A percentile compares a stretch with the other conserved stretches of the same genome.
phyloP scores from a whole-genome alignment of 2,329 filamentous ascomycete genomes.

The Triangularia setosa region DNA sequence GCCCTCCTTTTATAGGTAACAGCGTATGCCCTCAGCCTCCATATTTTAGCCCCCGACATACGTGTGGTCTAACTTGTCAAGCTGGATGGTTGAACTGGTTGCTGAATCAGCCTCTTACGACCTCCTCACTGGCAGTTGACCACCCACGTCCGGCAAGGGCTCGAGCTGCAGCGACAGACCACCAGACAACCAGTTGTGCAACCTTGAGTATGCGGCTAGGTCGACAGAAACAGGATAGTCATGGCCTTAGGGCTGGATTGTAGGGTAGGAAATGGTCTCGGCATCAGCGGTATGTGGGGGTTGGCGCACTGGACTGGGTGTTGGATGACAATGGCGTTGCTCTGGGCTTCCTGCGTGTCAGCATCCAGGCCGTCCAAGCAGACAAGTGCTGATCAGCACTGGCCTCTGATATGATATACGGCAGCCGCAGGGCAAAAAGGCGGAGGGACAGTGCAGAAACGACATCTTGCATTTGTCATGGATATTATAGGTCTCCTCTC shows the following conservation, averaged over 20 bases:
- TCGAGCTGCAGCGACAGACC: not conserved
- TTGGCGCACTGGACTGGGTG: constrained; percentile 3
- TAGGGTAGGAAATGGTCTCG: constrained; percentile 6
- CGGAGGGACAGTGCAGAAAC: not conserved
- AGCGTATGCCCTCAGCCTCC: not conserved
- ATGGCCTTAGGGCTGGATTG: not conserved
- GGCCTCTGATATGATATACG: not conserved
- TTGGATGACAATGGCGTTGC: not conserved
- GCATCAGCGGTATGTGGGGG: constrained; percentile 9
- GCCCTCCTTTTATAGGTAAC: not conserved
- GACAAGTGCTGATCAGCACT: constrained; percentile 3
- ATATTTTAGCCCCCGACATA: not conserved
- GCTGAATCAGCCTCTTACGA: constrained; percentile 24
- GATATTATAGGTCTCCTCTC: not conserved
- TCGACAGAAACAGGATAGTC: not conserved
- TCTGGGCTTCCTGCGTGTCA: constrained; percentile 15
- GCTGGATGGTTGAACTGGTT: constrained; percentile 9
- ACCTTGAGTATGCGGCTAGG: constrained; percentile 9
- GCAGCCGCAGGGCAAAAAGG: not conserved
- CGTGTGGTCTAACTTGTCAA: not conserved
- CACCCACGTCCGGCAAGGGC: not conserved
- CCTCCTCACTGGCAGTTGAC: constrained; percentile 12
- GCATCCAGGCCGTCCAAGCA: constrained; percentile 1
- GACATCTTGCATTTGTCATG: not conserved
- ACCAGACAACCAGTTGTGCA: constrained; percentile 5